A percentile compares a stretch with the other conserved stretches of the same genome.
Conservation (phyloP, 2,329 filamentous ascomycete species). For the Hypocrella siamensis region DNA sequence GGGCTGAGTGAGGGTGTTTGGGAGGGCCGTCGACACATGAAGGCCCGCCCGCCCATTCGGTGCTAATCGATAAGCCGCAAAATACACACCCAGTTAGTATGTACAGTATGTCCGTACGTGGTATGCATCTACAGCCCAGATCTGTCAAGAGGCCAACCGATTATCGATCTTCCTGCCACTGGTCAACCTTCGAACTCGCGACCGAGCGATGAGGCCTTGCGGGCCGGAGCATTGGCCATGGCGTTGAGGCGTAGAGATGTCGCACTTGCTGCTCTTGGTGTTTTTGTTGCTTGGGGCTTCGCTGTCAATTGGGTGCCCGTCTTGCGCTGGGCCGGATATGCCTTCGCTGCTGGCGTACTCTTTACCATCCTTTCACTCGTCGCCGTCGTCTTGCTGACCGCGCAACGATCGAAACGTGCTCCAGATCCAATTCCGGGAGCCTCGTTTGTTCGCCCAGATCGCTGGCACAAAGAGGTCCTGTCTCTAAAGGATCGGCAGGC, state of each 20-base stretch:
- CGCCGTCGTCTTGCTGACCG: constrained; percentile 37
- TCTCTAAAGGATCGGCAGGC: constrained; percentile 48
- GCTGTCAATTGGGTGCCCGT: constrained; percentile 68
- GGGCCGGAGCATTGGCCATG: constrained; percentile 29
- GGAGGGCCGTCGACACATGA: no score
- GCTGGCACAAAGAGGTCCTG: constrained; percentile 57
- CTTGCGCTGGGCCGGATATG: constrained; percentile 73
- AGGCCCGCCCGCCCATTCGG: neutral
- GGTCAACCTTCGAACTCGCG: no score
- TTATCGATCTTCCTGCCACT: neutral
- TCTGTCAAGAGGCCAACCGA: no score
- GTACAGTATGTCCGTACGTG: neutral
- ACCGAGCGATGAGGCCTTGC: constrained; percentile 16
- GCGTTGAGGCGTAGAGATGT: constrained; percentile 61
- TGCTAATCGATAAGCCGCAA: neutral
- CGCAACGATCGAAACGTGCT: constrained; percentile 30
- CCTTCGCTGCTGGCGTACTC: constrained; percentile 57
- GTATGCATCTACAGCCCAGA: no score
- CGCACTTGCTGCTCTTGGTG: constrained; percentile 49
- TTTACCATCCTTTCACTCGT: constrained; percentile 37
- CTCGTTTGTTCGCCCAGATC: constrained; percentile 43
- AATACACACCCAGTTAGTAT: neutral
- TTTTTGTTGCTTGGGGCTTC: constrained; percentile 79
- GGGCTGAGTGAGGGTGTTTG: no score
- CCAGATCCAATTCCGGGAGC: constrained; percentile 26